Base-by-base conservation (phyloP, 345 rosid species). In the Pistacia atlantica region DNA sequence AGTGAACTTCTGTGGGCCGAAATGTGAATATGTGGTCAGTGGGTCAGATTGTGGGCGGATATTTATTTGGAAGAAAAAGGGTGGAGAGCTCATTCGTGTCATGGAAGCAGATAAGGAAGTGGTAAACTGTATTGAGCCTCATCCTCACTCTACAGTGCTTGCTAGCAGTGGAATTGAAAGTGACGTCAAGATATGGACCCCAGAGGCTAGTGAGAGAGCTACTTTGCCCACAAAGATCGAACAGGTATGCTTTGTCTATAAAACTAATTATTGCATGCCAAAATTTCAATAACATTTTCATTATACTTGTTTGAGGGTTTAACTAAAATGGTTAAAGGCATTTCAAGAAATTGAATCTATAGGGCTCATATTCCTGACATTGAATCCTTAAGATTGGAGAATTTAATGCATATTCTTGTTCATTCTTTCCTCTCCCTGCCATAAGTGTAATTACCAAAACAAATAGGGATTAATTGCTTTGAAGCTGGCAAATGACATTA, bases 41-140 rank as follows among this genome's bases (percentile, higher is more conserved):
- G 99, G 99, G 18, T 96, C 99, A 48, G 98, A 96, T 79, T 96
- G 99, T 83, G 99, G 99, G 37, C 85, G 93, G 67, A 88, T 93
- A 73, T 96, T 96, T 82, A 89, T 93, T 42, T 96, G 99, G 99
- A 91, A 81, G 89, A 96, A 90, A 77, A 91, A 86, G 76, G 86
- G 83, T 17, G 97, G 98, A 70, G 85, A 89, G 83, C 93, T 92
- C 55, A 63, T 93, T 65, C 94, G 92, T 78, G 92, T 89, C 60
- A 91, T 96, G 85, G 89, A 88, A 85, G 97, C 87, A 12, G 98
- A 96, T 85, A 88, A 60, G 79, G 71, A 87, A 80, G 82, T 90
- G n/a, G 98, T 96, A 35, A 96, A 96, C 86, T 93, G 99, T 72
- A 82, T 89, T 14, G 92, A 84, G 79, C 79, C 94, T 81, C 98